phyloP scores from a whole-genome alignment of 1,284 basidiomycete genomes.

The Ganoderma boninense region DNA sequence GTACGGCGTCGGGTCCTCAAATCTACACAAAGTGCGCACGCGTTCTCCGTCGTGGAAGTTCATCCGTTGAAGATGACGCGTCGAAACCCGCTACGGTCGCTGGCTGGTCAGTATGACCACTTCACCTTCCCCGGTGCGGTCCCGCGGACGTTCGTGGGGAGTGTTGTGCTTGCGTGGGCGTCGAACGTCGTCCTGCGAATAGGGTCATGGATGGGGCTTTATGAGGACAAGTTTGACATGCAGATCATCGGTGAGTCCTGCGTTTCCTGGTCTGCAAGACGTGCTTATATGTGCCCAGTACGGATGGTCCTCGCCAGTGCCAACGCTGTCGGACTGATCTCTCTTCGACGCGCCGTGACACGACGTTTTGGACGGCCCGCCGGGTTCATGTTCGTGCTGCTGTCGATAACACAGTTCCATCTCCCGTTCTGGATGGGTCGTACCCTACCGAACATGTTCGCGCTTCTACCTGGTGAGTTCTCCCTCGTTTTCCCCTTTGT shows the following conservation, averaged over 20 bases:
- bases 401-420: slow-evolving; percentile 90
- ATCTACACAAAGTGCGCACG: slow-evolving; percentile 58
- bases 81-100: background rate
- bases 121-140: slow-evolving; percentile 90
- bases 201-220: slow-evolving; percentile 49
- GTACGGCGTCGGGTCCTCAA: slow-evolving; percentile 64
- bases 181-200: slow-evolving; percentile 54
- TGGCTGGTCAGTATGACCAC: slow-evolving; percentile 83
- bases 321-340: slow-evolving; percentile 72
- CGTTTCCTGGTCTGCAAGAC: no score
- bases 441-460: slow-evolving; percentile 95
- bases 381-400: slow-evolving; percentile 67
- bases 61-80: slow-evolving; percentile 1
- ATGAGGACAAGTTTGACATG: slow-evolving; percentile 63
- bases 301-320: slow-evolving; percentile 77
- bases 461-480: slow-evolving; percentile 77
- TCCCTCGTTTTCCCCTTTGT: background rate
- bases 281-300: slow-evolving; percentile 52
- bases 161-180: slow-evolving; percentile 66
- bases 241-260: slow-evolving; percentile 63
- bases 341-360: slow-evolving; percentile 70
- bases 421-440: slow-evolving; percentile 92
- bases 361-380: slow-evolving; percentile 69
- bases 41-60: background rate
- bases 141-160: slow-evolving; percentile 88